Conservation (phyloP, 192 early-diverging fungal species). For the Dissophora globulifera region DNA sequence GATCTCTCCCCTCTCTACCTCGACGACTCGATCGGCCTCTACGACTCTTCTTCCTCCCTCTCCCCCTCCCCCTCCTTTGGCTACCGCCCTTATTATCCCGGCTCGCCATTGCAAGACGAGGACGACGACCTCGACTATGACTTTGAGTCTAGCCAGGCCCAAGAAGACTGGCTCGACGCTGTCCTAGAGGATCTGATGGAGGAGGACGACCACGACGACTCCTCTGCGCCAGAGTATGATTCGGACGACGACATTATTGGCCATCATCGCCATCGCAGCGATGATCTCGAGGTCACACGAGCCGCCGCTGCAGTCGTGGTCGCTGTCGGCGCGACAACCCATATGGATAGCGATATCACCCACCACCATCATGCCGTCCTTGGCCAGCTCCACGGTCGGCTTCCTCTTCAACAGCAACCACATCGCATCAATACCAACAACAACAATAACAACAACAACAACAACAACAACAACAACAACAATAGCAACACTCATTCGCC, state of each 20-base stretch:
- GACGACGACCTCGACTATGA: slow-evolving; percentile 21
- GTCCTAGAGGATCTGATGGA: slow-evolving; percentile 47
- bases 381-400: not conserved
- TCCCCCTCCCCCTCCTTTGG: not conserved
- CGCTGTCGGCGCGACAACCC: not conserved
- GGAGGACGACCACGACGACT: slow-evolving; percentile 33
- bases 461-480: slow-evolving; percentile 16
- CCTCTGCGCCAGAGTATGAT: slow-evolving; percentile 6
- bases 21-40: not conserved
- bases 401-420: not conserved
- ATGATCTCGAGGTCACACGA: not conserved
- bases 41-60: not conserved
- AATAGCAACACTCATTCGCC: not conserved
- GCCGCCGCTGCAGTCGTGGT: not conserved
- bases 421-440: no score
- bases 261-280: no score
- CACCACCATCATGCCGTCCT: not conserved
- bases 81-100: slow-evolving; percentile 5
- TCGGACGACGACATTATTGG: slow-evolving; percentile 16
- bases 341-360: not conserved
- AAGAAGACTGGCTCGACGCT: slow-evolving; percentile 44
- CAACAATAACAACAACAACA: no score
- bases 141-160: slow-evolving; percentile 27
- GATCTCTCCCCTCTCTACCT: not conserved
- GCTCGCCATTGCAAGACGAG: slow-evolving; percentile 5